Base-by-base conservation (phyloP, 2,329 filamentous ascomycete species). In the Diplodia mutila region DNA sequence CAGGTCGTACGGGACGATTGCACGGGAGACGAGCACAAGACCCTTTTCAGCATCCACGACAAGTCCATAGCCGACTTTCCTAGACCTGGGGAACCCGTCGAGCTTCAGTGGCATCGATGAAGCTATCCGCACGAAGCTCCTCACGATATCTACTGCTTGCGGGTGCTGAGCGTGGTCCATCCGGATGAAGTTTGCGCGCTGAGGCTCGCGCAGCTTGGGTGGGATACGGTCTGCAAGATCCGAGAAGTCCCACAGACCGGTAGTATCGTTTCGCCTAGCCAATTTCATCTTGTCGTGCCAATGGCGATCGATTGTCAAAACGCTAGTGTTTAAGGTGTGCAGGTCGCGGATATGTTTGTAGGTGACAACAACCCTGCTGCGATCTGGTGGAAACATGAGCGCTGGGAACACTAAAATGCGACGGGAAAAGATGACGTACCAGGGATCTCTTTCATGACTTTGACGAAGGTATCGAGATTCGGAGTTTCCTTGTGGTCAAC, bases 31-130 rank as follows among this genome's bases (percentile, higher is more conserved):
- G 69, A 98, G 87, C 7, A 99, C 95, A 21, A 99, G 85, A 21
- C 95, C 95, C 81, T 97, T 94, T 69, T 96, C 93, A 0, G 96
- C 95, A 79, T 99, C 95, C 70, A 99, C 92, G n/a, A 99, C 94
- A 46, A 99, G 83, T 48, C 95, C 95, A 85, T 97, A 97, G 0
- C 95, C 95, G 82, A 93, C 95, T 80, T 97, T 95, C 59, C 93
- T 87, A 72, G 95, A 93, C 78, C 95, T 92, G 6, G 95, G 96
- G 77, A 97, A 99, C n/a, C 95, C 95, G 77, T 99, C 95, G 11
- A 99, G 86, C 83, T 98, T 98, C 70, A 99, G 83, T 0, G 95
- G 95, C 90, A 99, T 94, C 27, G 90, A 91, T 73, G 94, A 97
- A 71, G 92, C 90, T 66, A 99, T 91, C 48, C 95, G 91, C 29